A percentile compares a stretch with the other conserved stretches of the same genome.
Conservation (phyloP, 345 rosid species). For the Crucihimalaya himalaica region DNA sequence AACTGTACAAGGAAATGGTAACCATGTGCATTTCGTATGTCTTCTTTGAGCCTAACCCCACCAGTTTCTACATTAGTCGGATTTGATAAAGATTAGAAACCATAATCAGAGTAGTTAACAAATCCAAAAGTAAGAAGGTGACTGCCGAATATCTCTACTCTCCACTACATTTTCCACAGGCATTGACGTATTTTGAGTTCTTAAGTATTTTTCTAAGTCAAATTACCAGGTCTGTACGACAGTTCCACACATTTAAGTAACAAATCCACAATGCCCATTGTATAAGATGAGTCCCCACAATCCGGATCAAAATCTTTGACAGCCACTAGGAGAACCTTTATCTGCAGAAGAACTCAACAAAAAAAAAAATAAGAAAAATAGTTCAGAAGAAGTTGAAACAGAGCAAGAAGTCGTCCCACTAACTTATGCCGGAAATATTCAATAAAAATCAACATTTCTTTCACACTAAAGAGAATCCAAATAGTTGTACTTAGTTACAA, state of each 20-base stretch:
- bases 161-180: slow-evolving; percentile 18
- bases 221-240: slow-evolving; percentile 87
- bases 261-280: slow-evolving; percentile 94
- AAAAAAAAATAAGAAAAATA: too few species aligned
- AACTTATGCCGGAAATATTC: not conserved
- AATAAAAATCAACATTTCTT: too few species aligned
- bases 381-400: slow-evolving; percentile 8
- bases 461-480: not conserved
- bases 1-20: slow-evolving; percentile 97
- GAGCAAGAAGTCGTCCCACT: slow-evolving; percentile 21
- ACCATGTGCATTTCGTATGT: slow-evolving; percentile 96
- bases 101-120: slow-evolving; percentile 1
- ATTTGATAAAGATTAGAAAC: slow-evolving; percentile 41
- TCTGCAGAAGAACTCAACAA: slow-evolving; percentile 52
- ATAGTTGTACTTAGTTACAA: slow-evolving; percentile 17
- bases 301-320: slow-evolving; percentile 89
- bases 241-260: slow-evolving; percentile 96
- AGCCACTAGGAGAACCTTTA: slow-evolving; percentile 81
- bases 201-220: slow-evolving; percentile 3
- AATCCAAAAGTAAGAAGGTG: slow-evolving; percentile 14
- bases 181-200: slow-evolving; percentile 10
- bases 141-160: not conserved
- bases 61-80: slow-evolving; percentile 73
- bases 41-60: slow-evolving; percentile 87
- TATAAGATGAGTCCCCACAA: slow-evolving; percentile 82